Conservation (phyloP, 768 basidiomycete genomes). For the Thelephora aurantiotincta region DNA sequence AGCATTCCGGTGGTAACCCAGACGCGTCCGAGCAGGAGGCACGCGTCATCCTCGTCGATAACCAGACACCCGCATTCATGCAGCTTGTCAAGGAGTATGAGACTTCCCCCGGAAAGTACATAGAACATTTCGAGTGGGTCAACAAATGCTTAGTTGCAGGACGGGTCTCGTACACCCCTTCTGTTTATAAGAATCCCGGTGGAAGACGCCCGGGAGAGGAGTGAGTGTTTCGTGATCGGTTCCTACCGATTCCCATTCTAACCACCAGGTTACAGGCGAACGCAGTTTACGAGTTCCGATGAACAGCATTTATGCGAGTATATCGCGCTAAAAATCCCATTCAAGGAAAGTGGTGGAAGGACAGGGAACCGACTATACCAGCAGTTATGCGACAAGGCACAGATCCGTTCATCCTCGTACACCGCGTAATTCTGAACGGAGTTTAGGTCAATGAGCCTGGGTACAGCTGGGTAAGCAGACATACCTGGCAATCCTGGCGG, state of each 20-base stretch:
- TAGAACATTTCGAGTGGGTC: constrained; percentile 75
- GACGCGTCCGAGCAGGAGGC: constrained; percentile 56
- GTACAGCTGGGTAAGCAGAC: constrained; percentile 66
- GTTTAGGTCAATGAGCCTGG: constrained; percentile 50
- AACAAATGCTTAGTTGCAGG: constrained; percentile 70
- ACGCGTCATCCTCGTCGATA: constrained; percentile 67
- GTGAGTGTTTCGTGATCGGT: constrained; percentile 26
- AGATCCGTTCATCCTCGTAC: constrained; percentile 5
- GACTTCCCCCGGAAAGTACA: constrained; percentile 53
- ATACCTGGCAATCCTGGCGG: constrained; percentile 86
- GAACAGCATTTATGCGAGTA: constrained; percentile 62
- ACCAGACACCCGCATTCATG: constrained; percentile 62
- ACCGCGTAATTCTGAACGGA: neutral
- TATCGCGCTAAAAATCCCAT: constrained; percentile 76
- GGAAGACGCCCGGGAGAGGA: constrained; percentile 73
- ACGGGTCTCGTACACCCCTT: constrained; percentile 49
- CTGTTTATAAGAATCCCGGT: constrained; percentile 76
- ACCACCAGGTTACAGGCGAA: constrained; percentile 34
- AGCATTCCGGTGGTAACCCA: constrained; percentile 78
- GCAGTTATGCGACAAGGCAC: constrained; percentile 61
- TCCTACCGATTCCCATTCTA: neutral
- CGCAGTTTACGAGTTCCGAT: constrained; percentile 65
- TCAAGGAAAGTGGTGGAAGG: constrained; percentile 68
- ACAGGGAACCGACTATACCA: constrained; percentile 77
- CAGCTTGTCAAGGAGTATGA: constrained; percentile 64